phyloP scores from a whole-genome alignment of 257 asterid genomes.

The Solanum peruvianum region DNA sequence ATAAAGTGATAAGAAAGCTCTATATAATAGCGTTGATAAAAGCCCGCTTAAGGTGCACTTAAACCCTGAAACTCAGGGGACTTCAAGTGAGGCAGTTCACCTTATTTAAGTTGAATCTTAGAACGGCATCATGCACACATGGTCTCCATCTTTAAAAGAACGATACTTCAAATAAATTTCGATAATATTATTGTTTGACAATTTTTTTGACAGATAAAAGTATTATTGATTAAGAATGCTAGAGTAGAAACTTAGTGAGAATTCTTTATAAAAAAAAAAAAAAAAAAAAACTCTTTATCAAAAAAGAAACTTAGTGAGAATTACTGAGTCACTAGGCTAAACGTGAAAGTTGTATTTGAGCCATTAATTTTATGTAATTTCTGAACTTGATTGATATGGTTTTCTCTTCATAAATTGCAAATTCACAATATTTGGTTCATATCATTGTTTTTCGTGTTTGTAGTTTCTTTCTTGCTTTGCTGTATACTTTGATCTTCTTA shows the following conservation, averaged over 20 bases:
- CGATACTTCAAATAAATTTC: neutral
- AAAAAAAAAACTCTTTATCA: no score
- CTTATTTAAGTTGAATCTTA: neutral
- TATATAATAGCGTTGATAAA: neutral
- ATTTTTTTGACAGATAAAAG: neutral
- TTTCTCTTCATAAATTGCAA: neutral
- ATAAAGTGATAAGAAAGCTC: neutral
- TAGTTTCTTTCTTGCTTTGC: neutral
- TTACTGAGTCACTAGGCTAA: neutral
- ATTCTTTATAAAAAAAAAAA: neutral
- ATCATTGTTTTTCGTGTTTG: neutral
- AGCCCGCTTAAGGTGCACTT: neutral
- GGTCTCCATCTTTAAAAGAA: neutral
- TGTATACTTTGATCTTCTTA: neutral
- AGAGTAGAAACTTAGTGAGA: neutral
- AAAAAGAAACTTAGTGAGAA: neutral
- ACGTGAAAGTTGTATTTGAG: neutral
- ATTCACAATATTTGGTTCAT: neutral
- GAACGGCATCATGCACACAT: neutral
- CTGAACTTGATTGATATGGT: neutral
- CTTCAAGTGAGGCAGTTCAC: neutral
- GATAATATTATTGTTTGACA: neutral
- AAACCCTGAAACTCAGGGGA: neutral
- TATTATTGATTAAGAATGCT: neutral
- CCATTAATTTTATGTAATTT: neutral